Percentiles rank a stretch among this genome's conserved stretches.
phyloP scores from a whole-genome alignment of 2,329 filamentous ascomycete genomes.

The Xylaria sp. region DNA sequence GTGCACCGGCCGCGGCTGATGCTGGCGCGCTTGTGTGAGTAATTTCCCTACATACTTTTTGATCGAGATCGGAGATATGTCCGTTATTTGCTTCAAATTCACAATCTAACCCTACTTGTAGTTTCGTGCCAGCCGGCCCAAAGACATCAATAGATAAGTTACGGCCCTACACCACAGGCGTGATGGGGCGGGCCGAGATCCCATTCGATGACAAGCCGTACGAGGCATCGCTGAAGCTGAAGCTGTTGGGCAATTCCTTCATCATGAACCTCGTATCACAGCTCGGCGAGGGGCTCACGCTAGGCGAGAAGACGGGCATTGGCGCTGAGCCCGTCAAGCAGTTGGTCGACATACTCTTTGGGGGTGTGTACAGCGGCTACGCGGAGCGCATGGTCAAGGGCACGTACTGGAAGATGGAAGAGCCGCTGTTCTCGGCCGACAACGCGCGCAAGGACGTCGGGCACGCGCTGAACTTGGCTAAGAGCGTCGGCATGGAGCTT shows the following conservation, averaged over 20 bases:
- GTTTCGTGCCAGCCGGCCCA: constrained; percentile 71
- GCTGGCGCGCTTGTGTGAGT: constrained; percentile 66
- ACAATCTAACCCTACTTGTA: constrained; percentile 16
- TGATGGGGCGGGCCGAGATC: constrained; percentile 71
- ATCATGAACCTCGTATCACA: constrained; percentile 84
- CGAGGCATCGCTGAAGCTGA: constrained; percentile 72
- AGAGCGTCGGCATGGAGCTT: constrained; percentile 69
- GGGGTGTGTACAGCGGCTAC: constrained; percentile 79
- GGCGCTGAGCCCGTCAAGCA: constrained; percentile 75
- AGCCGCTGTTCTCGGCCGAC: constrained; percentile 85
- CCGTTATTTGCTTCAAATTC: not conserved
- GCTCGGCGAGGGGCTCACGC: constrained; percentile 78
- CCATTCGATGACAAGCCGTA: constrained; percentile 47
- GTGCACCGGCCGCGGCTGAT: constrained; percentile 70
- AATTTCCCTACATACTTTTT: not conserved
- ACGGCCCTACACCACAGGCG: constrained; percentile 72
- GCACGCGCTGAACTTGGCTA: constrained; percentile 76
- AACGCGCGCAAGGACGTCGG: constrained; percentile 83
- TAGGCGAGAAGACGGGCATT: constrained; percentile 83
- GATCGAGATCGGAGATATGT: not conserved
- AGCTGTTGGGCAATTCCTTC: constrained; percentile 89
- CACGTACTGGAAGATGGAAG: constrained; percentile 79
- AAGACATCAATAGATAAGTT: constrained; percentile 66
- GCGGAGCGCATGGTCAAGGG: constrained; percentile 77
- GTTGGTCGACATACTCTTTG: constrained; percentile 78